Base-by-base conservation (phyloP, 116 monocot species). In the Trichopus zeylanicus region DNA sequence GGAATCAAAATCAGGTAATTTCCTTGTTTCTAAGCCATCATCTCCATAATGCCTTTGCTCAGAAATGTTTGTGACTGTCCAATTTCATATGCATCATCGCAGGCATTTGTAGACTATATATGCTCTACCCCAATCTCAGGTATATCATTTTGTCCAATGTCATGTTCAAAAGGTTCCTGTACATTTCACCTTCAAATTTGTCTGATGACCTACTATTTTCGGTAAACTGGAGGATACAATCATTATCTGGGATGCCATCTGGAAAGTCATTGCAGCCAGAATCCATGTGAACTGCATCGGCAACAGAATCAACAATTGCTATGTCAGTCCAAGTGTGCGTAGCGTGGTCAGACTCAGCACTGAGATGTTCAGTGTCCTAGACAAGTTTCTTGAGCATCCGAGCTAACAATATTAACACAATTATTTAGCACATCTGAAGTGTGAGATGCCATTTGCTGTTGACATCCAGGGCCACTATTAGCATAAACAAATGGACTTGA, bases 311-410 rank as follows among this genome's bases (percentile, higher is more conserved):
- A 46, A 37, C 56, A 31, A 61, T 70, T 51, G 60, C 34, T 48
- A 67, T 61, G 26, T 70, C 76, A 33, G 72, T 59, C 12, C 61
- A 82, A 60, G 30, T 28, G 62, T 66, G 31, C 7, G 73, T 52
- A 31, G 31, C 57, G 31, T n/a, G n/a, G n/a, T n/a, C n/a, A n/a
- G n/a, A n/a, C n/a, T 55, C 66, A 19, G 53, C 47, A 29, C 67
- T 73, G 10, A 18, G 56, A 47, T 82, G 60, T 20, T 61, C 46
- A 70, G 51, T 68, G 55, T 27, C 51, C 62, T 24, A 60, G 29
- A 11, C 60, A 38, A 29, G 60, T 18, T 24, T 3, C 37, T 26
- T 49, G 54, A 29, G 32, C 11, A 8, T 38, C 53, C 65, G 37
- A 60, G 12, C 23, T 28, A 28, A 3, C n/a, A n/a, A n/a, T n/a